Percentiles rank a stretch among this genome's conserved stretches.
Evolutionary conservation across 2,329 filamentous ascomycete species (phyloP).

Genomic region (Bipolaris zeicola): DNA sequence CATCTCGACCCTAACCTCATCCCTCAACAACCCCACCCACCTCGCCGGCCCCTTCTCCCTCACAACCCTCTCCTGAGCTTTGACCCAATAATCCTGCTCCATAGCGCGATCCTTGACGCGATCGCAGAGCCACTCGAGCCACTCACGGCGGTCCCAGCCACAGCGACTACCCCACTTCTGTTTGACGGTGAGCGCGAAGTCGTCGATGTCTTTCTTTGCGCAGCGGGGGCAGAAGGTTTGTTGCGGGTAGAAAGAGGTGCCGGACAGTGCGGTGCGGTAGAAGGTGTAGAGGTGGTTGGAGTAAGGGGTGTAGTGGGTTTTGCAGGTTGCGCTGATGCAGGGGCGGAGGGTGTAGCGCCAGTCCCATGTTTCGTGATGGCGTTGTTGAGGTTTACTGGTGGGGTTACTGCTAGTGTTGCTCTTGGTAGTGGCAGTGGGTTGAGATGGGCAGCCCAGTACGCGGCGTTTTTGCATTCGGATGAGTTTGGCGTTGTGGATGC

Average conservation of each 20-base stretch:
- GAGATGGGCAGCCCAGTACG: slow-evolving; percentile 18
- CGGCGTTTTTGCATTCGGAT: slow-evolving; percentile 16
- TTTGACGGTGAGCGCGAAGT: slow-evolving; percentile 21
- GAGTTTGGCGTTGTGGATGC: slow-evolving; percentile 18
- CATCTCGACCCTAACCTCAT: slow-evolving; percentile 4
- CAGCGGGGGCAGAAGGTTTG: slow-evolving; percentile 35
- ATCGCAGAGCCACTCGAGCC: slow-evolving; percentile 33
- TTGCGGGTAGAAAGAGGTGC: slow-evolving; percentile 25
- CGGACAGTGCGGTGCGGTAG: slow-evolving; percentile 23
- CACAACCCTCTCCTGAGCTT: slow-evolving; percentile 37
- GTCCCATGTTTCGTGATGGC: slow-evolving; percentile 19
- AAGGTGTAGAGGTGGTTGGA: slow-evolving; percentile 30
- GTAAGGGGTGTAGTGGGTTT: slow-evolving; percentile 32
- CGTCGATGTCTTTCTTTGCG: slow-evolving; percentile 32
- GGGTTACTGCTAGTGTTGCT: no score
- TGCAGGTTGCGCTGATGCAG: slow-evolving; percentile 33
- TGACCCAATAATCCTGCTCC: slow-evolving; percentile 37
- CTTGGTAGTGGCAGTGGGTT: background rate
- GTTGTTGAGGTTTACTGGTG: no score
- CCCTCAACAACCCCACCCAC: slow-evolving; percentile 4
- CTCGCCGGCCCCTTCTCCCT: slow-evolving; percentile 21
- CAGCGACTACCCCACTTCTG: slow-evolving; percentile 32
- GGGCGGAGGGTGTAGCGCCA: slow-evolving; percentile 37
- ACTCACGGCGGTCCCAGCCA: slow-evolving; percentile 31
- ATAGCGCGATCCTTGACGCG: slow-evolving; percentile 23